Base-by-base conservation (phyloP, 441 rosid genomes). In the Eutrema salsugineum region DNA sequence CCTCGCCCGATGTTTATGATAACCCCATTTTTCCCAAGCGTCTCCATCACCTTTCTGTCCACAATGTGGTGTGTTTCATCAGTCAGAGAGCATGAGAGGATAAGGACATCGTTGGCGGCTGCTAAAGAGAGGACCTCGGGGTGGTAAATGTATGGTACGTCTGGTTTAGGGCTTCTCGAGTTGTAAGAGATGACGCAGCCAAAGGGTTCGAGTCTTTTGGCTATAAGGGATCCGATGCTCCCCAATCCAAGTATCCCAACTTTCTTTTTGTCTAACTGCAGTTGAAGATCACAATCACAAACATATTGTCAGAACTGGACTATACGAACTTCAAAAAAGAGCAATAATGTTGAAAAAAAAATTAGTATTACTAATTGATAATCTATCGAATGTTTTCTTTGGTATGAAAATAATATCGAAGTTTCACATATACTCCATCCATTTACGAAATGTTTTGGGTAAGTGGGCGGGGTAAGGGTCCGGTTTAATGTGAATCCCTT, bases 1-100 rank as follows among this genome's bases (percentile, higher is more conserved):
- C 97, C 94, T 3, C 93, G 84, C 0, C 85, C 93, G 1, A 88
- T 76, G 48, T 86, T 88, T 12, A 87, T 68, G 7, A 87, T 62
- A 60, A 86, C 77, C 11, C 88, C 93, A 39, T 79, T 73, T 64
- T 82, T 81, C 2, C 94, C 94, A 43, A 91, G 32, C 8, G 83
- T 79, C 12, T 36, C 50, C 85, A 90, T 67, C 8, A 85, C 88
- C 46, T 82, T 75, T 57, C 74, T 69, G 62, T 78, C 71, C 39
- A 88, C 80, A 24, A 73, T 58, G 65, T 63, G 71, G 42, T 44
- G 71, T 7, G 77, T 64, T 56, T 72, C 11, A 6, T 72, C 66
- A 4, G 39, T 66, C 3, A 73, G 14, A n/a, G 72, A 27, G 40
- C 71, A 73, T 14, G 46, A 86, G n/a, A 89, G 68, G 22, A 86